Evolutionary conservation across 169 alveolate species (phyloP), one percentile per base, ranked within the genome.

Genomic region (Plasmodium adleri): DNA sequence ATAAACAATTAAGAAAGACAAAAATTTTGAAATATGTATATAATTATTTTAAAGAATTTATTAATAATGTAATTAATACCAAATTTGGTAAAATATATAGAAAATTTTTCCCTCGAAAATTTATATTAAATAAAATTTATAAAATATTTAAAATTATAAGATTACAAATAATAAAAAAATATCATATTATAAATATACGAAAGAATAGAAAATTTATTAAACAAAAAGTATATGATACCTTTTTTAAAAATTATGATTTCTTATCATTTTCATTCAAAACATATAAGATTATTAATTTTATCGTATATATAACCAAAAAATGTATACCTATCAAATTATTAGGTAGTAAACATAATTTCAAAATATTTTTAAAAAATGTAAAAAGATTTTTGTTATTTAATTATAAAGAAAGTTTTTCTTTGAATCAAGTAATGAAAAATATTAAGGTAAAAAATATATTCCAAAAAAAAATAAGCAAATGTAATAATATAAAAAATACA

Each of bases 161-260:
- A 71, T 60, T 50, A 9, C 17, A n/a, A 7, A 86, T 86, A 28
- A 70, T 86, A 59, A 52, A 67, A 28, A 86, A 86, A 71, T 86
- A 71, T 67, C 71, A 24, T 22, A 72, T 86, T 59, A 32, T 72
- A 71, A 86, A 86, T 71, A 39, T 86, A 12, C 12, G 87, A 64
- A 86, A 64, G 32, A 86, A 86, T 32, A 28, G 92, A 47, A 86
- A 86, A 58, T 86, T 72, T 62, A 72, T 86, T 3, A 86, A 32
- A 72, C 86, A 72, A 59, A 60, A 86, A 86, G 32, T 47, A 22
- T 86, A 86, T 49, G 92, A 86, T 45, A 52, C 26, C 28, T 86
- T 86, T 86, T 86, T 86, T 72, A 86, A 86, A 86, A 86, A 86
- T 54, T 86, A 17, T 67, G 68, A 86, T 50, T 86, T 86, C 56